These are phyloP conservation scores for Ailanthus altissimus DNA, from an alignment of 345 rosid genomes.

Conservation along the genomic window DNA sequence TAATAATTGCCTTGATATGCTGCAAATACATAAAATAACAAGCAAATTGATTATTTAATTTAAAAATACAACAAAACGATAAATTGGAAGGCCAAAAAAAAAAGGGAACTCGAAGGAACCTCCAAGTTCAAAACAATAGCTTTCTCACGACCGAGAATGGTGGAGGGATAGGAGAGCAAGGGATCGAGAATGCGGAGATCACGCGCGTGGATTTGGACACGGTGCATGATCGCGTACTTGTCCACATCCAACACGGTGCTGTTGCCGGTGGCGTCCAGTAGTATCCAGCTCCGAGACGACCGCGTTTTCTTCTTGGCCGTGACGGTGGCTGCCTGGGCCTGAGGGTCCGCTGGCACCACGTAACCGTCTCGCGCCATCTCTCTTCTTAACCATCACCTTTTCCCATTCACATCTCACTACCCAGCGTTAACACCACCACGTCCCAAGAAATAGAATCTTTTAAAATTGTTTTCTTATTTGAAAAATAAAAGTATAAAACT, in stretches of 20 bases:
- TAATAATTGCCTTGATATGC: constrained; percentile 97
- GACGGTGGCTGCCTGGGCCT: constrained; percentile 36
- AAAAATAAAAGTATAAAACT: too few species aligned
- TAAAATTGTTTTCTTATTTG: not conserved
- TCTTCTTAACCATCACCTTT: constrained; percentile 24
- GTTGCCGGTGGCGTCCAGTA: constrained; percentile 54
- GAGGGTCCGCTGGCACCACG: constrained; percentile 73
- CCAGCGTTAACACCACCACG: not conserved
- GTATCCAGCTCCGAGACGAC: constrained; percentile 69
- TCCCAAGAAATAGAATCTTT: too few species aligned
- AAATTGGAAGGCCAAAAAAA: not conserved
- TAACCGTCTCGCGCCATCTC: constrained; percentile 65
- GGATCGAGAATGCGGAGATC: constrained; percentile 97
- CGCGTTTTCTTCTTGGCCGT: constrained; percentile 64
- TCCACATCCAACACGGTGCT: constrained; percentile 61
- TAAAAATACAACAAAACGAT: not conserved
- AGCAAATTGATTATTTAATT: not conserved
- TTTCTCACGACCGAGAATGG: constrained; percentile 95
- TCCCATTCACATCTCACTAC: constrained; percentile 25
- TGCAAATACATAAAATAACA: constrained; percentile 29
- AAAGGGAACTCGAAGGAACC: constrained; percentile 32
- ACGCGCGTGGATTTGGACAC: constrained; percentile 95
- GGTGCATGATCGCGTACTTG: constrained; percentile 90
- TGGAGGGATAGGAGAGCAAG: constrained; percentile 83
- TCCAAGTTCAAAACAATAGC: constrained; percentile 95